These are phyloP conservation scores for Komagataella populi DNA, from an alignment of 805 yeast genomes.

Conservation along the genomic window DNA sequence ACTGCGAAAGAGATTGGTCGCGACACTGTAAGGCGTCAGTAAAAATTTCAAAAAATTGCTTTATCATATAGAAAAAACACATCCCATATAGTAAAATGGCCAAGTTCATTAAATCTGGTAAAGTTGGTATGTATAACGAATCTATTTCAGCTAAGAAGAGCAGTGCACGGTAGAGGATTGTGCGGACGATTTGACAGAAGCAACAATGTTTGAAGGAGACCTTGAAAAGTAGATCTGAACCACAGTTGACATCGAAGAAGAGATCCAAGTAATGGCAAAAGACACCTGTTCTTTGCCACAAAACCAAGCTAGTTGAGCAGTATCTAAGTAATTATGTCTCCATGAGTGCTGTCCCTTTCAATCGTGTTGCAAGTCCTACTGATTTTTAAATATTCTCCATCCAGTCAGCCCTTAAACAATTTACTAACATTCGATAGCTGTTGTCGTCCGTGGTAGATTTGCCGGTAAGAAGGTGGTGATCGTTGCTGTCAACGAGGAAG, in stretches of 20 bases:
- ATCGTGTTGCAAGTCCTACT: not conserved
- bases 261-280: not conserved
- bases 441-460: constrained; percentile 99
- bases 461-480: constrained; percentile 99
- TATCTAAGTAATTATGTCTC: too few species aligned
- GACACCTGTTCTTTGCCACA: not conserved
- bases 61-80: constrained; percentile 5
- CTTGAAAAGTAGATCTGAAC: not conserved
- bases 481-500: constrained; percentile 96
- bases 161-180: not conserved
- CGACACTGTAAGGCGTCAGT: not conserved
- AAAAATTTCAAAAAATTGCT: constrained; percentile 1
- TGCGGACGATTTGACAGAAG: not conserved
- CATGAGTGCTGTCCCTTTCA: not conserved
- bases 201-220: not conserved
- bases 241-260: not conserved
- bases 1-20: not conserved
- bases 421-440: constrained; percentile 48
- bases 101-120: constrained; percentile 98
- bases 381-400: not conserved
- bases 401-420: not conserved
- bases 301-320: not conserved
- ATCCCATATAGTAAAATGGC: constrained; percentile 50
- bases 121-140: constrained; percentile 73
- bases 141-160: not conserved